phyloP scores from a whole-genome alignment of 2,329 filamentous ascomycete species.

The Taxawa tesnikishii region DNA sequence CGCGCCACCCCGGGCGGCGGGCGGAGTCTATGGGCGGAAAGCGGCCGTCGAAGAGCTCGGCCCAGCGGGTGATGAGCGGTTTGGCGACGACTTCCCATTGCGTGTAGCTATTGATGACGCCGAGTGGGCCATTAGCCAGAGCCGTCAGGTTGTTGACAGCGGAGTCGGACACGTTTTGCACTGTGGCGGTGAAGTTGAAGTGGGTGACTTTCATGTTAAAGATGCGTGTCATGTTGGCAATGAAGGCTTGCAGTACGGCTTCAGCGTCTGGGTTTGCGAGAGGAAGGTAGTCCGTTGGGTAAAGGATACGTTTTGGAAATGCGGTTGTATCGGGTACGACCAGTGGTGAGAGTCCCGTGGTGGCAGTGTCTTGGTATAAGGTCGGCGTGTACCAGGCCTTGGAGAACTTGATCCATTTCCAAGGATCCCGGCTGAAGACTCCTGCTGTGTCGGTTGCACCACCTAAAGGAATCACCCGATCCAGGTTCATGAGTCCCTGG shows the following conservation, averaged over 20 bases:
- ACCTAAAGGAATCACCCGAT: conserved; percentile 10
- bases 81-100: conserved; percentile 21
- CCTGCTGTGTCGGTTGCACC: conserved; percentile 10
- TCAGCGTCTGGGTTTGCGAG: conserved; percentile 28
- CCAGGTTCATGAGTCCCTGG: conserved; percentile 10
- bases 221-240: conserved; percentile 20
- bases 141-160: conserved; percentile 19
- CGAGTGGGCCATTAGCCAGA: conserved; percentile 15
- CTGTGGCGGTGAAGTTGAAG: conserved; percentile 24
- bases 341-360: conserved; percentile 25
- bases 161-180: conserved; percentile 15
- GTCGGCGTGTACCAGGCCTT: conserved; percentile 26
- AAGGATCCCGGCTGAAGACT: conserved; percentile 9
- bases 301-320: conserved; percentile 27
- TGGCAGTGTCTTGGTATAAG: conserved; percentile 20
- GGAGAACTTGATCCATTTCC: conserved; percentile 21
- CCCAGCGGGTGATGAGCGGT: conserved; percentile 22
- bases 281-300: conserved; percentile 29
- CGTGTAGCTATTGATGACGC: conserved; percentile 20
- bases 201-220: conserved; percentile 25
- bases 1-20: conserved; percentile 17
- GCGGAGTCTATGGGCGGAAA: conserved; percentile 27
- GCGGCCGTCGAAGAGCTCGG: conserved; percentile 21
- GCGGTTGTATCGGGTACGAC: conserved; percentile 19
- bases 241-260: conserved; percentile 24